phyloP scores from a whole-genome alignment of 495 filamentous ascomycete genomes.

The Penicillium simplicissimum region DNA sequence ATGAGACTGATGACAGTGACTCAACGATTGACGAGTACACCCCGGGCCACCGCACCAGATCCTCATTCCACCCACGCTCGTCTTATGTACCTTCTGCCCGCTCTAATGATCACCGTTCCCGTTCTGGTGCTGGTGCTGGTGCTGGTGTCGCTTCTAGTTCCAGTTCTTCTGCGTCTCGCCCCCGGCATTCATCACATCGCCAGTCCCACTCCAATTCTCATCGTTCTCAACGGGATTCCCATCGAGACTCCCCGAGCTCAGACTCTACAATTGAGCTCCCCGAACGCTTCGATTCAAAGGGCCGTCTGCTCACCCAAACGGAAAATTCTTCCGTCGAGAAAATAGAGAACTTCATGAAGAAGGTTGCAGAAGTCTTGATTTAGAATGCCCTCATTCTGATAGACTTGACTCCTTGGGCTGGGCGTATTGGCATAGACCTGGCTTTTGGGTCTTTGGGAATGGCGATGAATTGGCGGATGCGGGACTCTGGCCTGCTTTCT shows the following conservation, averaged over 20 bases:
- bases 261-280: conserved; percentile 59
- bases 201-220: conserved; percentile 10
- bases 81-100: conserved; percentile 27
- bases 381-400: conserved; percentile 11
- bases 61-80: conserved; percentile 31
- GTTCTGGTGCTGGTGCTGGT: background rate
- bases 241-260: conserved; percentile 31
- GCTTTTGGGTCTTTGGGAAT: background rate
- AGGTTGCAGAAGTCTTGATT: conserved; percentile 30
- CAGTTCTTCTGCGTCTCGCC: conserved; percentile 5
- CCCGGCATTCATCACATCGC: conserved; percentile 5
- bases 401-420: background rate
- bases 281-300: conserved; percentile 64
- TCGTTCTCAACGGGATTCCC: conserved; percentile 10
- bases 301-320: conserved; percentile 46
- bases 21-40: conserved; percentile 33
- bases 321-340: conserved; percentile 39
- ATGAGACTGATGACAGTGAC: conserved; percentile 49
- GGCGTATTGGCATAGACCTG: background rate
- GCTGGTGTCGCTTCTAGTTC: background rate
- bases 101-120: conserved; percentile 1
- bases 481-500: background rate
- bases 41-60: conserved; percentile 20
- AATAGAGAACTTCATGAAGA: conserved; percentile 42
- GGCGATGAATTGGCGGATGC: no score